Evolutionary conservation across 2,329 filamentous ascomycete genomes (phyloP).

Genomic region (Claviceps sp.): DNA sequence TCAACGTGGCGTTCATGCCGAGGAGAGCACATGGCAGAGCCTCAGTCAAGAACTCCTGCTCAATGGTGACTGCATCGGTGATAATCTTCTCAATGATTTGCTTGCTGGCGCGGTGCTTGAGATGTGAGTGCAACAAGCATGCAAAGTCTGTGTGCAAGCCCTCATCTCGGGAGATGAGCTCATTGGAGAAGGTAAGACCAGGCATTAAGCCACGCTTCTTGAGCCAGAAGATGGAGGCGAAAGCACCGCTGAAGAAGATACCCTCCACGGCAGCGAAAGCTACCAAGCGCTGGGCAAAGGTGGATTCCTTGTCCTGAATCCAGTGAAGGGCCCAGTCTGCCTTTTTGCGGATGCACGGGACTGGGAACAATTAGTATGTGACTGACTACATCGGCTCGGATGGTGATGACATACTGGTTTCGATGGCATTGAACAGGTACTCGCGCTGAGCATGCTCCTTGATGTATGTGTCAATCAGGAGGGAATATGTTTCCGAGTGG

Average conservation of each 20-base stretch:
- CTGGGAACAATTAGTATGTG: slow-evolving; percentile 24
- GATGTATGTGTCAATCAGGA: slow-evolving; percentile 98
- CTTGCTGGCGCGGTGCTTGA: slow-evolving; percentile 81
- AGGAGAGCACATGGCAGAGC: slow-evolving; percentile 85
- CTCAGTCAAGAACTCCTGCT: slow-evolving; percentile 96
- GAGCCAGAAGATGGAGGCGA: slow-evolving; percentile 98
- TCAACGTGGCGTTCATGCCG: slow-evolving; percentile 92
- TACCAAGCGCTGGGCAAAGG: slow-evolving; percentile 88
- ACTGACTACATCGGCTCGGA: slow-evolving; percentile 3
- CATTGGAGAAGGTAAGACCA: slow-evolving; percentile 96
- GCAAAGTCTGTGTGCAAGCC: slow-evolving; percentile 99
- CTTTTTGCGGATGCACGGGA: slow-evolving; percentile 97
- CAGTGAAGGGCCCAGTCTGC: slow-evolving; percentile 93
- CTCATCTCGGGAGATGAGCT: slow-evolving; percentile 98
- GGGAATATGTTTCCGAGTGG: slow-evolving; percentile 97
- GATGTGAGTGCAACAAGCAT: slow-evolving; percentile 92
- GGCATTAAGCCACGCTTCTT: slow-evolving; percentile 99
- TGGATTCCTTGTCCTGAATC: slow-evolving; percentile 88
- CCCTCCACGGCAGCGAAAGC: slow-evolving; percentile 97
- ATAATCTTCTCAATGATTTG: slow-evolving; percentile 77
- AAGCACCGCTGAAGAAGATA: slow-evolving; percentile 99
- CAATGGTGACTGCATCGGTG: slow-evolving; percentile 82
- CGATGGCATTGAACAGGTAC: slow-evolving; percentile 96
- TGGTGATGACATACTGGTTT: slow-evolving; percentile 60
- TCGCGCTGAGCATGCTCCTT: slow-evolving; percentile 90